Evolutionary conservation across 306 rosid genomes (phyloP).

Genomic region (Sicyos edulis): DNA sequence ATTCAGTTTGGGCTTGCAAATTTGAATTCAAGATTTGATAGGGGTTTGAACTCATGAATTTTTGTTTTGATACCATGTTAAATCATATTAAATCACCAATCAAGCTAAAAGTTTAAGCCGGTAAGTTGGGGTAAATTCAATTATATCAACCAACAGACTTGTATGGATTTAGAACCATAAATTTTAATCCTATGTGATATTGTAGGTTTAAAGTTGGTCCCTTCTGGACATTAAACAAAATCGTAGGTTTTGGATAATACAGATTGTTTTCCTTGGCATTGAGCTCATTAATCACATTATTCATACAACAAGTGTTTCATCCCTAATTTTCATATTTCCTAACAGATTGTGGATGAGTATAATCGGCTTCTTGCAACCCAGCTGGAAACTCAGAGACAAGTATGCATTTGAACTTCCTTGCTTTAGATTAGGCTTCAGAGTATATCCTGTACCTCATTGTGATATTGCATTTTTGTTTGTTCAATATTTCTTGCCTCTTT

Average conservation of each 20-base stretch:
- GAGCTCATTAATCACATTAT: conserved; percentile 7
- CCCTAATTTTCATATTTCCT: conserved; percentile 26
- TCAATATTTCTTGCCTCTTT: neutral
- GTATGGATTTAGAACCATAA: neutral
- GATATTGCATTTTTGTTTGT: neutral
- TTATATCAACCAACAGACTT: no score
- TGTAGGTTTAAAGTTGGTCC: neutral
- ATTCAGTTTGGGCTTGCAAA: no score
- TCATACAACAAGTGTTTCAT: neutral
- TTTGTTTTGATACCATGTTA: no score
- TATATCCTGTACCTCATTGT: neutral
- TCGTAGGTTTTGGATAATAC: neutral
- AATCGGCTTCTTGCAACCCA: conserved; percentile 82
- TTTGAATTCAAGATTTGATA: no score
- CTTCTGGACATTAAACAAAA: neutral
- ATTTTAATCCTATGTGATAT: neutral
- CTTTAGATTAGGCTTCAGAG: neutral
- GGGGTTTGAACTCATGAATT: no score
- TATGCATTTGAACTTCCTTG: conserved; percentile 27
- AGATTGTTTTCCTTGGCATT: neutral
- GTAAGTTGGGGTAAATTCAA: no score
- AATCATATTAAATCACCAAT: no score
- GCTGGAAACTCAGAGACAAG: conserved; percentile 88
- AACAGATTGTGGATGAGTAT: conserved; percentile 87
- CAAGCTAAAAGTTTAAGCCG: no score